phyloP scores from a whole-genome alignment of 371 early-diverging fungal genomes.

The Mucor mucedo region DNA sequence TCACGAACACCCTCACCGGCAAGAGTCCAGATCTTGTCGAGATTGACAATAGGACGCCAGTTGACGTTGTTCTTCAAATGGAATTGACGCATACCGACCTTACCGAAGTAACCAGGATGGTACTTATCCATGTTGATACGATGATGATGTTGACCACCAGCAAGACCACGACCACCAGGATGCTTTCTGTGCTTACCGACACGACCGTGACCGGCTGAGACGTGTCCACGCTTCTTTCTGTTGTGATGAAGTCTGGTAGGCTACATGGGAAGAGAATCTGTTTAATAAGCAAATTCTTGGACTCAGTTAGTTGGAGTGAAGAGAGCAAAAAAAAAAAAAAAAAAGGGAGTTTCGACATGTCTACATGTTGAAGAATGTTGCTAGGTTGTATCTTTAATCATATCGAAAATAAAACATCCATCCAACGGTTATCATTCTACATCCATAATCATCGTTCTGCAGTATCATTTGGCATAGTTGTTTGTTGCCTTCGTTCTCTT shows the following conservation, averaged over 20 bases:
- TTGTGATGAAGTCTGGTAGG: slow-evolving; percentile 87
- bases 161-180: slow-evolving; percentile 99
- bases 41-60: slow-evolving; percentile 91
- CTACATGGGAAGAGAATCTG: slow-evolving; percentile 39
- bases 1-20: slow-evolving; percentile 91
- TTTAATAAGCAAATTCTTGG: too few species aligned
- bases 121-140: slow-evolving; percentile 99
- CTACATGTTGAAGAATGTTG: too few species aligned
- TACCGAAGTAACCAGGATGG: slow-evolving; percentile 99
- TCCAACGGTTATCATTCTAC: slow-evolving; percentile 8
- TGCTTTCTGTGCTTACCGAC: slow-evolving; percentile 98
- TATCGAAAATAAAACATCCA: slow-evolving; percentile 9
- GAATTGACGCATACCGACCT: slow-evolving; percentile 99
- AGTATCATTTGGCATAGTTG: too few species aligned
- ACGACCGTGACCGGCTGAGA: slow-evolving; percentile 94
- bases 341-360: background rate
- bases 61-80: slow-evolving; percentile 94
- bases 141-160: slow-evolving; percentile 99
- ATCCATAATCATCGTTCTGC: background rate
- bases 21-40: slow-evolving; percentile 94
- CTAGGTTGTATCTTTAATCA: too few species aligned
- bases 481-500: too few species aligned
- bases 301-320: too few species aligned
- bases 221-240: slow-evolving; percentile 93
- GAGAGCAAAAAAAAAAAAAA: background rate